These are phyloP conservation scores for Spergularia azorica DNA, from an alignment of 179 eudicot species.

Conservation along the genomic window DNA sequence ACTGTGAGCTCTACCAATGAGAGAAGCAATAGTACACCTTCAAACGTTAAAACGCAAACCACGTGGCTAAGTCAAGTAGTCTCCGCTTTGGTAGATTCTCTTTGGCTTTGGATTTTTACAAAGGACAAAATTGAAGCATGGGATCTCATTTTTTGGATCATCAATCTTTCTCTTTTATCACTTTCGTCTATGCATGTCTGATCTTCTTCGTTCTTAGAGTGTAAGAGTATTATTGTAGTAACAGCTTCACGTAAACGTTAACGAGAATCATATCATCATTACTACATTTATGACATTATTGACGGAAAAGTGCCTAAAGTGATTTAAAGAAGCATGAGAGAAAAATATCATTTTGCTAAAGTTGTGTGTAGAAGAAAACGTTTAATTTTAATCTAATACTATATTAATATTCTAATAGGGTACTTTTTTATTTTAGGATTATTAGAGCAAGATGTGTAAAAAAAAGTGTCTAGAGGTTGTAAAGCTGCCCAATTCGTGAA, in stretches of 20 bases:
- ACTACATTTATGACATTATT: neutral
- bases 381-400: too few relatives aligned
- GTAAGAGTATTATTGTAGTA: neutral
- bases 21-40: too few relatives aligned
- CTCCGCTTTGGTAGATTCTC: conserved; percentile 26
- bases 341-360: neutral
- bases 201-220: neutral
- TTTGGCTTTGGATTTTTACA: neutral
- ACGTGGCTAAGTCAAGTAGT: conserved; percentile 20
- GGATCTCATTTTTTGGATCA: conserved; percentile 31
- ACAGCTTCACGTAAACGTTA: conserved; percentile 37
- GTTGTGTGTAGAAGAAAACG: too few relatives aligned
- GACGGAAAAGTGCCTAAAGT: conserved; percentile 3
- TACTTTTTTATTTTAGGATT: neutral
- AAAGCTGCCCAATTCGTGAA: too few relatives aligned
- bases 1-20: too few relatives aligned
- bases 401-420: too few relatives aligned
- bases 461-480: too few relatives aligned
- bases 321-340: conserved; percentile 12
- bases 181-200: conserved; percentile 10
- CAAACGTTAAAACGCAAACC: neutral
- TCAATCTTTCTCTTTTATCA: conserved; percentile 9
- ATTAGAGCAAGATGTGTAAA: too few relatives aligned
- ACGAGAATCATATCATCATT: conserved; percentile 35
- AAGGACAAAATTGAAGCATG: conserved; percentile 40